Evolutionary conservation across 139 green algal genomes (phyloP).

Genomic region (Diplosphaera chodatii): DNA sequence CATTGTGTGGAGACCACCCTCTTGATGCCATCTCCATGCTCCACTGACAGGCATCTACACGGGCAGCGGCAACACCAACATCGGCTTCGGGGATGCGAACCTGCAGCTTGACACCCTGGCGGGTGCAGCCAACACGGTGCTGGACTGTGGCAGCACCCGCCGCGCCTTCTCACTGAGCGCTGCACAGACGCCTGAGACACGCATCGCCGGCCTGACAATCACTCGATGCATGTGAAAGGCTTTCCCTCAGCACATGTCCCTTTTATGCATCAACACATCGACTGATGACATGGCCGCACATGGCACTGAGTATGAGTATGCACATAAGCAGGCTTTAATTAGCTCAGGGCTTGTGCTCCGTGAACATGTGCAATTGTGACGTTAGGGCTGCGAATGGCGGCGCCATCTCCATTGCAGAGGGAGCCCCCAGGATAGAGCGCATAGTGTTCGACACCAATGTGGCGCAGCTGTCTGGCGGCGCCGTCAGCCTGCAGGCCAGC

Average conservation of each 20-base stretch:
- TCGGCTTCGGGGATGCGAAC: not conserved
- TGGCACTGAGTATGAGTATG: too few species aligned
- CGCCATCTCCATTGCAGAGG: not conserved
- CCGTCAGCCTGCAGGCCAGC: not conserved
- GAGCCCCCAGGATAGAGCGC: not conserved
- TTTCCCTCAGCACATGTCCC: too few species aligned
- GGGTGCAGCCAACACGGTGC: not conserved
- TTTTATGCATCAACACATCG: too few species aligned
- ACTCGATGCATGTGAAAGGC: too few species aligned
- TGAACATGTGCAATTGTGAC: too few species aligned
- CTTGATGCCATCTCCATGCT: too few species aligned
- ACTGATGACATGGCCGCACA: too few species aligned
- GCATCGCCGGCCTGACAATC: not conserved
- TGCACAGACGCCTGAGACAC: not conserved
- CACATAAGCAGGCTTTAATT: too few species aligned
- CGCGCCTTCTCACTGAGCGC: not conserved
- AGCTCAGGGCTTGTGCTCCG: too few species aligned
- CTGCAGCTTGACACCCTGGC: not conserved
- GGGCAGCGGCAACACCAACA: not conserved
- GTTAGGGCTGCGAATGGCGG: too few species aligned
- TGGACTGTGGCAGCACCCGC: not conserved
- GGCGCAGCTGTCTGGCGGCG: not conserved
- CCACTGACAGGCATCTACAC: not conserved
- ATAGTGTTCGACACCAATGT: not conserved
- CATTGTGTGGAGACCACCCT: too few species aligned